Evolutionary conservation across 225 moss, liverwort and hornwort species (phyloP).

Genomic region (Climacium dendroides): DNA sequence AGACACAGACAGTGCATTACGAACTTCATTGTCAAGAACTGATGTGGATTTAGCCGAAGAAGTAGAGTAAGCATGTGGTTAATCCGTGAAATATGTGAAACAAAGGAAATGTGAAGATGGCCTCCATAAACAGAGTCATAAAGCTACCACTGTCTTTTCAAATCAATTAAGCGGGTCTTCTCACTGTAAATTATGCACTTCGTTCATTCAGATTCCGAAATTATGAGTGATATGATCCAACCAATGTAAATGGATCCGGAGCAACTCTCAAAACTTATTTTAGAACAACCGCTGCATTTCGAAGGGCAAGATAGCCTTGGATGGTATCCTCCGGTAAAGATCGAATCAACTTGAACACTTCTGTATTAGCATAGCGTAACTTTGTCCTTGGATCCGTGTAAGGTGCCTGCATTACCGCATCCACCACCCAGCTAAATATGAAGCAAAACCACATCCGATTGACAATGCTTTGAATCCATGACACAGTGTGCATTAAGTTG

Average conservation of each 20-base stretch:
- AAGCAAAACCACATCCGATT: neutral
- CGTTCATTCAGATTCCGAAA: neutral
- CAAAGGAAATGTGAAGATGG: neutral
- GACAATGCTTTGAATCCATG: neutral
- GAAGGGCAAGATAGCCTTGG: conserved; percentile 76
- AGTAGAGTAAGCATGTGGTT: neutral
- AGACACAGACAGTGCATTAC: neutral
- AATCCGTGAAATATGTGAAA: neutral
- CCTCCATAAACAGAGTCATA: neutral
- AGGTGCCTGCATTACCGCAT: conserved; percentile 49
- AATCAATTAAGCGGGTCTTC: neutral
- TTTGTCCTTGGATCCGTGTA: conserved; percentile 93
- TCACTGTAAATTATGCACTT: neutral
- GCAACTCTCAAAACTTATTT: conserved; percentile 19
- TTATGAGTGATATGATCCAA: neutral
- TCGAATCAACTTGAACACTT: conserved; percentile 76
- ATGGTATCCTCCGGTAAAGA: conserved; percentile 83
- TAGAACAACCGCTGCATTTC: conserved; percentile 85
- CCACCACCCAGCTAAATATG: neutral
- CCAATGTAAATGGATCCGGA: neutral
- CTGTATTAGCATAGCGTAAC: conserved; percentile 76
- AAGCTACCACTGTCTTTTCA: neutral
- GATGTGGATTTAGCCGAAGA: neutral
- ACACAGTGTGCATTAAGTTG: neutral
- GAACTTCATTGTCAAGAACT: neutral